phyloP scores from a whole-genome alignment of 2,329 filamentous ascomycete genomes.

The Allantophomopsis cytisporea region DNA sequence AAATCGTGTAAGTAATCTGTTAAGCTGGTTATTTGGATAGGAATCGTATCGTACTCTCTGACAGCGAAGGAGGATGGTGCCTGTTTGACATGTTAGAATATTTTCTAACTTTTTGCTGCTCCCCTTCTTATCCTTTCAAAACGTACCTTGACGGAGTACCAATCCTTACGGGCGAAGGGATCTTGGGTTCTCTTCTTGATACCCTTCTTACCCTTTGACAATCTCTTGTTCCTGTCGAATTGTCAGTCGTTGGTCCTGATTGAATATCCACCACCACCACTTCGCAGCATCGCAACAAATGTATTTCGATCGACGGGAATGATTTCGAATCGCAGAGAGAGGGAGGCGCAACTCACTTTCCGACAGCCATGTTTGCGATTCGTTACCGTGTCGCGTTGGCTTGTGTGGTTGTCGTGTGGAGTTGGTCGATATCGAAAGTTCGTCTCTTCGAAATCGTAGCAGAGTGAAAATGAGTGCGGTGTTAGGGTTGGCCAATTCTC shows the following conservation, averaged over 20 bases:
- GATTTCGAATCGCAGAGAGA: background rate
- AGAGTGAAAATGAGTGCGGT: no score
- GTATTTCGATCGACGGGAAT: slow-evolving; percentile 2
- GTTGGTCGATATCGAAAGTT: slow-evolving; percentile 1
- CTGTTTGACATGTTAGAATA: slow-evolving; percentile 28
- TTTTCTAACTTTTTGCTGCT: background rate
- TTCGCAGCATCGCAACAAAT: background rate
- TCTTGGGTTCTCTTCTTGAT: slow-evolving; percentile 99
- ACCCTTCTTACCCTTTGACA: slow-evolving; percentile 99
- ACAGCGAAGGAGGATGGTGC: slow-evolving; percentile 91
- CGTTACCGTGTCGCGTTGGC: slow-evolving; percentile 15
- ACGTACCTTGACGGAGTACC: slow-evolving; percentile 89
- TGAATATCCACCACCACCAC: slow-evolving; percentile 5
- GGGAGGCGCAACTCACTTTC: slow-evolving; percentile 43
- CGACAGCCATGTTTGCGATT: slow-evolving; percentile 69
- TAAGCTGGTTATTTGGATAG: slow-evolving; percentile 7
- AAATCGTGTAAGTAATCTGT: slow-evolving; percentile 20
- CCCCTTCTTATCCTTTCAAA: background rate
- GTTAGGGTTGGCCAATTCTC: no score
- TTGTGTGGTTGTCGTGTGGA: slow-evolving; percentile 6
- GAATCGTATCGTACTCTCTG: slow-evolving; percentile 58
- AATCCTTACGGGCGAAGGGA: slow-evolving; percentile 98
- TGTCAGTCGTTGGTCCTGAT: slow-evolving; percentile 13
- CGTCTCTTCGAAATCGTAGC: no score
- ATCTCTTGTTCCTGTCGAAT: slow-evolving; percentile 82